Conservation (phyloP, 257 asterid species). For the Solanum sitiens region DNA sequence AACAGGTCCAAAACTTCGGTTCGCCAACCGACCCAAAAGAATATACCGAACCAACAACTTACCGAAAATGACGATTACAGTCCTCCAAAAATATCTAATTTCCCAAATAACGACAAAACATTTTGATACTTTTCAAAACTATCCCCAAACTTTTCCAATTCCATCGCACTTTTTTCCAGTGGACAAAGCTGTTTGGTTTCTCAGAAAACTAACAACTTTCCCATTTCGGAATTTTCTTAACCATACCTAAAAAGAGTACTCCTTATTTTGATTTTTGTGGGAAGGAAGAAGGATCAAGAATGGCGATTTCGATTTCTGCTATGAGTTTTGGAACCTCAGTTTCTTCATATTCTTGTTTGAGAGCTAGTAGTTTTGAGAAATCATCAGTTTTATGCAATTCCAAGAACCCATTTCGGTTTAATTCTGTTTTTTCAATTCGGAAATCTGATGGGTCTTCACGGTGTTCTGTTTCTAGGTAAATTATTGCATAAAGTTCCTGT, state of each 20-base stretch:
- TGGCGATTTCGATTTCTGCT: constrained; percentile 40
- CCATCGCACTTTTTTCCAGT: neutral
- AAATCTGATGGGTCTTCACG: constrained; percentile 8
- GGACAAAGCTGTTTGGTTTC: neutral
- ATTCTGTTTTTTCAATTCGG: neutral
- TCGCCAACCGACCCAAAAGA: neutral
- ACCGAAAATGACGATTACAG: neutral
- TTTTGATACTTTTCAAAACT: neutral
- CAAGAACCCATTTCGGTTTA: constrained; percentile 8
- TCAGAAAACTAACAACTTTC: neutral
- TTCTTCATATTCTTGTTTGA: constrained; percentile 18
- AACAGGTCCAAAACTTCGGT: neutral
- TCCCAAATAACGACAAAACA: neutral
- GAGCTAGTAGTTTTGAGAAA: constrained; percentile 11
- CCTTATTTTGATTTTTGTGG: neutral
- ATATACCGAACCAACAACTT: neutral
- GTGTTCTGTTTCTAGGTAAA: constrained; percentile 37
- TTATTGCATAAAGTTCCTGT: neutral
- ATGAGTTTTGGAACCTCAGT: constrained; percentile 20
- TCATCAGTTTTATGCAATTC: constrained; percentile 22
- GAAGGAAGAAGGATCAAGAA: constrained; percentile 2
- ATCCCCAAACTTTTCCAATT: neutral
- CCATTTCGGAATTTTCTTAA: neutral
- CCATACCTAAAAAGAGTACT: neutral
- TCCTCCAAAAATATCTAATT: neutral